A percentile compares a stretch with the other conserved stretches of the same genome.
Conservation (phyloP, 805 yeast genomes). For the Saturnispora besseyi region DNA sequence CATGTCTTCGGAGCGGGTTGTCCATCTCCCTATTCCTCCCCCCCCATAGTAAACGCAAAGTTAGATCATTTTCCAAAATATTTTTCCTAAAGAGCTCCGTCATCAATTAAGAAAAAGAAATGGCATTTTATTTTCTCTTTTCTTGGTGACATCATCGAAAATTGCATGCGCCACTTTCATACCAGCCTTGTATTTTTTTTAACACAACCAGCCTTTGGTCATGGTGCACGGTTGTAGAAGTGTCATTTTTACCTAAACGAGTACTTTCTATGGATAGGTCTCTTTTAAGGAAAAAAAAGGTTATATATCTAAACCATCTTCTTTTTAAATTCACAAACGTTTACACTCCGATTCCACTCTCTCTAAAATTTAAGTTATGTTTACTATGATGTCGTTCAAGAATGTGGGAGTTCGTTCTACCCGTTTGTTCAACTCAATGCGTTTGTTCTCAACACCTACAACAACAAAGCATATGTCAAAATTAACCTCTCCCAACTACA, state of each 20-base stretch:
- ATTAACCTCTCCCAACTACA: conserved; percentile 8
- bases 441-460: neutral
- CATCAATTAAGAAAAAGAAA: neutral
- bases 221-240: neutral
- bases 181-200: no score
- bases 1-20: neutral
- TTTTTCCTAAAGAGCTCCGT: neutral
- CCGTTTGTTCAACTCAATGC: neutral
- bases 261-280: neutral
- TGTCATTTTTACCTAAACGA: no score
- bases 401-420: neutral
- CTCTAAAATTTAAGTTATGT: neutral
- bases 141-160: neutral
- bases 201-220: neutral
- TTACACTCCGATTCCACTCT: neutral
- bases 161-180: no score
- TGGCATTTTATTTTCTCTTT: neutral
- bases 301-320: neutral
- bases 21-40: neutral
- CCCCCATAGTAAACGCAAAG: neutral
- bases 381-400: neutral
- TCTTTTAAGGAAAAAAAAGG: no score
- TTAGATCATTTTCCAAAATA: neutral
- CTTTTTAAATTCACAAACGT: neutral
- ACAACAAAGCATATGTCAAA: neutral